Evolutionary conservation across 2,329 filamentous ascomycete species (phyloP).

Genomic region (Nemania bipapillata): DNA sequence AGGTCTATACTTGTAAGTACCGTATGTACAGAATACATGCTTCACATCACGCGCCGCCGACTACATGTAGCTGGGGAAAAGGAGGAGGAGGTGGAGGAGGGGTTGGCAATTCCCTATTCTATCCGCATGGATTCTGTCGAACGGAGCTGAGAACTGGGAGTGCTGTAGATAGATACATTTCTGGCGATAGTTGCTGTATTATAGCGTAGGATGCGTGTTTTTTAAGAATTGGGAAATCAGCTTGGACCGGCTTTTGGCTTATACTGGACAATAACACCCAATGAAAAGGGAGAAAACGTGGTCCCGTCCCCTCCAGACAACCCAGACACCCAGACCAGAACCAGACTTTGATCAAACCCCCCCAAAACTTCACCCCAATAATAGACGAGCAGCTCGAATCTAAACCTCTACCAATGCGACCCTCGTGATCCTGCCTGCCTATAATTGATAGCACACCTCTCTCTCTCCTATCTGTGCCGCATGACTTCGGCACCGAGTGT

Average conservation of each 20-base stretch:
- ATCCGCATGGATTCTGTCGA: background rate
- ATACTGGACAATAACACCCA: background rate
- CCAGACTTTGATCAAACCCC: background rate
- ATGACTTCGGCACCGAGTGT: conserved; percentile 30
- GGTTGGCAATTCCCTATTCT: conserved; percentile 1
- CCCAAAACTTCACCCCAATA: conserved; percentile 26
- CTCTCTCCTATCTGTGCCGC: conserved; percentile 24
- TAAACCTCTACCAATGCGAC: conserved; percentile 20
- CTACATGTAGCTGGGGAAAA: no score
- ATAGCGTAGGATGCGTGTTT: conserved; percentile 28
- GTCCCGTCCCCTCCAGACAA: conserved; percentile 5
- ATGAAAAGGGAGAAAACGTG: background rate
- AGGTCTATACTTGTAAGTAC: no score
- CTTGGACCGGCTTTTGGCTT: background rate
- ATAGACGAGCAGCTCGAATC: conserved; percentile 16
- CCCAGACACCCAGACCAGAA: background rate
- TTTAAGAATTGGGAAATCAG: background rate
- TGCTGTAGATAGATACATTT: conserved; percentile 8
- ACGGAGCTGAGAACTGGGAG: conserved; percentile 1
- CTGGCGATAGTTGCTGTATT: conserved; percentile 13
- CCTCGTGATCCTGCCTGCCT: conserved; percentile 31
- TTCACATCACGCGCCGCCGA: conserved; percentile 30
- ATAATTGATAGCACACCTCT: conserved; percentile 13
- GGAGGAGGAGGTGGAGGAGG: conserved; percentile 4
- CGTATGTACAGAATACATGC: no score